Base-by-base conservation (phyloP, 139 green algal species). In the Ettlia oleoabundans region DNA sequence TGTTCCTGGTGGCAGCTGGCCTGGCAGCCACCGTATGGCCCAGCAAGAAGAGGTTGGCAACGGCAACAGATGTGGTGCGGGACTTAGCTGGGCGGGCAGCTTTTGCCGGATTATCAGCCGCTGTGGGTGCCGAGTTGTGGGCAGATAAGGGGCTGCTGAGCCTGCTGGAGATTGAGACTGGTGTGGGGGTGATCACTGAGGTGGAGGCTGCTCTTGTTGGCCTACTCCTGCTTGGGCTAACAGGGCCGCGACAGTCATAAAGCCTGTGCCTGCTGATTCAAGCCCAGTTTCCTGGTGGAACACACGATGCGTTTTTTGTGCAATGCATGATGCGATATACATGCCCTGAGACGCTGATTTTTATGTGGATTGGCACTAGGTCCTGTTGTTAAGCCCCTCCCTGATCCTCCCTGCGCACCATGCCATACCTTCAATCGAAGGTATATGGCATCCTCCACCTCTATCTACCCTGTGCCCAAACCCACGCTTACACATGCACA, bases 111-210 rank as follows among this genome's bases (percentile, higher is more conserved):
- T 76, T 92, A 35, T 78, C 82, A 22, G 58, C 55, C 19, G 81
- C 82, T 13, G 79, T 92, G 22, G 78, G 66, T 37, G 78, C 75
- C 1, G 89, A 92, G 69, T 70, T 87, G n/a, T 52, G 74, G 35
- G 88, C 89, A 35, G 87, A 87, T 47, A 87, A 88, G 82, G 88
- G 88, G 21, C 66, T 85, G 43, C 72, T 92, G 62, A 52, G 76
- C 10, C 51, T 92, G 43, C 80, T 92, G 62, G 66, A 91, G 42
- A 38, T 92, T 19, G 85, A 91, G 62, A 92, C 89, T 0, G 89
- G 89, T 1, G 55, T 87, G 47, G 82, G 88, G 51, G 41, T 61
- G 47, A 53, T 92, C n/a, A 84, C 30, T 32, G 89, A 92, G 82
- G 18, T 84, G 0, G 89, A 92, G 47, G 87, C 85, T 19, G 63